phyloP scores from a whole-genome alignment of 495 filamentous ascomycete genomes.

The Evernia prunastri region DNA sequence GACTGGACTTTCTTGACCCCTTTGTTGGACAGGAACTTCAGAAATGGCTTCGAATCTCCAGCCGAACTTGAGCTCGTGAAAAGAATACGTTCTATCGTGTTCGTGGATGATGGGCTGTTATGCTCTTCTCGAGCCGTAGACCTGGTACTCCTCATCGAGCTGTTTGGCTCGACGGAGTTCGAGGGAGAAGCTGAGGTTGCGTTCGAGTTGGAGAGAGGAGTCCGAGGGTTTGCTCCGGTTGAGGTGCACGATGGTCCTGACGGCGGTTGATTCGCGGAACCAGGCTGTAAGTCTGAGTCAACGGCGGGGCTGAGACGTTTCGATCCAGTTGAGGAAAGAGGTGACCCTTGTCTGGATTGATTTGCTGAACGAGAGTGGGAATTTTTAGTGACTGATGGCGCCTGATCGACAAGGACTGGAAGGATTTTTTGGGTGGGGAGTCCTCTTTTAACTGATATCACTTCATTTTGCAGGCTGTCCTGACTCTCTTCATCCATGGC shows the following conservation, averaged over 20 bases:
- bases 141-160: constrained; percentile 19
- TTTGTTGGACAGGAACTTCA: constrained; percentile 32
- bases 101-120: neutral
- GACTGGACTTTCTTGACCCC: constrained; percentile 26
- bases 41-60: constrained; percentile 12
- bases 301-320: neutral
- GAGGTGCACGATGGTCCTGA: neutral
- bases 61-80: constrained; percentile 24
- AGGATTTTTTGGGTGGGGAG: neutral
- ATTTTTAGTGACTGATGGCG: neutral
- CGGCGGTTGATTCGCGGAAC: neutral
- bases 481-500: constrained; percentile 13
- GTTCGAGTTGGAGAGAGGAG: neutral
- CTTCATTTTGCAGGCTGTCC: constrained; percentile 10
- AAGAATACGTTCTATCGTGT: constrained; percentile 9
- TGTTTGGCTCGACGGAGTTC: neutral
- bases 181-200: neutral
- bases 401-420: neutral
- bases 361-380: neutral
- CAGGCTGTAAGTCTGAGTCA: neutral
- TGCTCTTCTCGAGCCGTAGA: constrained; percentile 8
- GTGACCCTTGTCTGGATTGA: neutral
- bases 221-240: neutral
- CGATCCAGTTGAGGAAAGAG: neutral
- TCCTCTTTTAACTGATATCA: constrained; percentile 6